phyloP scores from a whole-genome alignment of 306 rosid species.

The barrel medic (Medicago truncatula) region DNA sequence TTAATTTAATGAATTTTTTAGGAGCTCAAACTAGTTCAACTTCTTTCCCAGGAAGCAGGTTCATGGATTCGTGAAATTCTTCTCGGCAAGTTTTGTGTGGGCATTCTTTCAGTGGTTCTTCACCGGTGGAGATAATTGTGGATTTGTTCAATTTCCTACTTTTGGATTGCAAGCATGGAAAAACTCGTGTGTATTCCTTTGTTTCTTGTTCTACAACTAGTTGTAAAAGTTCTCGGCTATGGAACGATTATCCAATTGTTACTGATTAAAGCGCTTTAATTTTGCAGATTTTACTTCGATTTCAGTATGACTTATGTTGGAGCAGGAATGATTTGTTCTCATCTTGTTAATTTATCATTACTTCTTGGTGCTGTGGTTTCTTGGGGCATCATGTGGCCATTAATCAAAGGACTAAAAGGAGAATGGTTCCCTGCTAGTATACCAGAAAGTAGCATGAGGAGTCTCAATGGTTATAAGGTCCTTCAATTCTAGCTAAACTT shows the following conservation, averaged over 20 bases:
- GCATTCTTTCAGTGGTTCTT: constrained; percentile 95
- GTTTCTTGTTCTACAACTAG: constrained; percentile 11
- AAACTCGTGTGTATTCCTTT: constrained; percentile 63
- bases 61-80: constrained; percentile 74
- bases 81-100: constrained; percentile 86
- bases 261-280: constrained; percentile 42
- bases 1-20: no score
- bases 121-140: constrained; percentile 80
- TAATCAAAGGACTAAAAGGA: constrained; percentile 81
- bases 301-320: constrained; percentile 97
- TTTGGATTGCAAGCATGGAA: constrained; percentile 90
- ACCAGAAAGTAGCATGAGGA: constrained; percentile 89
- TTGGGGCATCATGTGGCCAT: constrained; percentile 99
- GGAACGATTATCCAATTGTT: constrained; percentile 25
- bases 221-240: neutral
- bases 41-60: constrained; percentile 80
- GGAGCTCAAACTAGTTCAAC: constrained; percentile 41
- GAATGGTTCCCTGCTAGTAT: constrained; percentile 86
- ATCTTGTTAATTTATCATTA: constrained; percentile 88
- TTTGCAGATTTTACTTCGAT: constrained; percentile 93
- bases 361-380: constrained; percentile 93
- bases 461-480: constrained; percentile 96
- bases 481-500: constrained; percentile 12
- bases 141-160: constrained; percentile 90
- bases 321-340: constrained; percentile 99